Evolutionary conservation across 2,329 filamentous ascomycete genomes (phyloP).

Genomic region (Xylariales sp.): DNA sequence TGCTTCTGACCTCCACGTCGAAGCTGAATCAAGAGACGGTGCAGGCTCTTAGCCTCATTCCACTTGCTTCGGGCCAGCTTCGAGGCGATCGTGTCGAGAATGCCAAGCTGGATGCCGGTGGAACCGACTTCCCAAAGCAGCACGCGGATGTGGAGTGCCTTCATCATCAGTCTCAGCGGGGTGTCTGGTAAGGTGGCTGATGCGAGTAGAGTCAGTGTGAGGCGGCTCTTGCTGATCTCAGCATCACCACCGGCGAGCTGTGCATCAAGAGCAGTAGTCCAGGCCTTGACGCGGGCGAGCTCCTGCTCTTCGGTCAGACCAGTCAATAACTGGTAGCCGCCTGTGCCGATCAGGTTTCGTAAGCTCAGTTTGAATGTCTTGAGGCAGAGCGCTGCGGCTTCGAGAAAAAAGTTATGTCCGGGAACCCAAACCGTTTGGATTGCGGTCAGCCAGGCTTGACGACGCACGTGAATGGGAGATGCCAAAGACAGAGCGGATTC

Average conservation of each 20-base stretch:
- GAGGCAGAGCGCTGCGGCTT: conserved; percentile 73
- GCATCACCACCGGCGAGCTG: conserved; percentile 87
- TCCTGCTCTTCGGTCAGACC: conserved; percentile 83
- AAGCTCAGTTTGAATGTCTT: conserved; percentile 81
- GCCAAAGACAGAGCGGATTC: conserved; percentile 65
- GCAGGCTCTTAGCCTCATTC: conserved; percentile 71
- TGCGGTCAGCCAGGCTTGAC: conserved; percentile 88
- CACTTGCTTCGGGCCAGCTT: conserved; percentile 73
- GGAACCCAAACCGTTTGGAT: conserved; percentile 92
- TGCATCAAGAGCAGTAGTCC: conserved; percentile 89
- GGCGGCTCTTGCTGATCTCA: conserved; percentile 81
- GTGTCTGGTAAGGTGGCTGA: conserved; percentile 83
- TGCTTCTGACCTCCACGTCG: conserved; percentile 35
- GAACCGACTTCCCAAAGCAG: conserved; percentile 75
- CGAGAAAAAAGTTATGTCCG: conserved; percentile 78
- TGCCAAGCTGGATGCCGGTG: conserved; percentile 57
- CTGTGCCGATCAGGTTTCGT: conserved; percentile 71
- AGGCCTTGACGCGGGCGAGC: conserved; percentile 80
- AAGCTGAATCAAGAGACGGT: conserved; percentile 41
- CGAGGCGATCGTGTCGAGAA: conserved; percentile 66
- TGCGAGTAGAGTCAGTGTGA: conserved; percentile 81
- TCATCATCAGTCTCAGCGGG: conserved; percentile 80
- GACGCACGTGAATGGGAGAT: conserved; percentile 78
- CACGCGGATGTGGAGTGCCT: conserved; percentile 86
- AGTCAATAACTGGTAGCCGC: conserved; percentile 73